These are phyloP conservation scores for Lenzites betulinus DNA, from an alignment of 768 basidiomycete genomes.

Conservation along the genomic window DNA sequence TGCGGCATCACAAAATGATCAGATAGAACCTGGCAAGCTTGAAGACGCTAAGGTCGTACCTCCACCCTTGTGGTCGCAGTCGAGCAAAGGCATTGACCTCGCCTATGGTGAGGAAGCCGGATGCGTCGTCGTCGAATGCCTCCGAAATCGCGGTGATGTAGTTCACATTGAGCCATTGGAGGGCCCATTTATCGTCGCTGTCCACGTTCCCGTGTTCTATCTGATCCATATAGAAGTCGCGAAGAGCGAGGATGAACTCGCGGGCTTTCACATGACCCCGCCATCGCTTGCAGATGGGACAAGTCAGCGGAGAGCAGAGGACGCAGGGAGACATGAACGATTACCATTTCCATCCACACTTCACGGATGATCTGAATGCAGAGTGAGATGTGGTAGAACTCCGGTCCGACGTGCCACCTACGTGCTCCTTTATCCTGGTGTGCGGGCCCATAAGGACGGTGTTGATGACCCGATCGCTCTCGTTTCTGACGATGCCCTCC, in stretches of 20 bases:
- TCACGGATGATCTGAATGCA: constrained; percentile 43
- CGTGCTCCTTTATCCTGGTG: constrained; percentile 43
- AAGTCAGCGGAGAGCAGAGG: not conserved
- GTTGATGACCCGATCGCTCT: constrained; percentile 41
- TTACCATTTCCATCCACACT: constrained; percentile 57
- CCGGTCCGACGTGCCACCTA: constrained; percentile 20
- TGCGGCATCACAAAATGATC: not conserved
- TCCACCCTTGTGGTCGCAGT: constrained; percentile 32
- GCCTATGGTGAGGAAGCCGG: constrained; percentile 35
- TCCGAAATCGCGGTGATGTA: constrained; percentile 31
- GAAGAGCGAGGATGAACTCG: constrained; percentile 32
- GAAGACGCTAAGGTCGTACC: constrained; percentile 18
- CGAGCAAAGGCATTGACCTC: constrained; percentile 37
- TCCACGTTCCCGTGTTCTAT: constrained; percentile 2
- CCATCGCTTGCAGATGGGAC: constrained; percentile 27
- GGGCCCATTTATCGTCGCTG: constrained; percentile 31
- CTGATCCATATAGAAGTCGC: constrained; percentile 34
- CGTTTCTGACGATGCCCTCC: constrained; percentile 31
- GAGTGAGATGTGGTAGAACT: not conserved
- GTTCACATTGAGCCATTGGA: constrained; percentile 26
- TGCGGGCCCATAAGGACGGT: constrained; percentile 45
- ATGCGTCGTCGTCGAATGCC: constrained; percentile 38
- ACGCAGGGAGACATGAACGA: not conserved
- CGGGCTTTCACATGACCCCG: constrained; percentile 32
- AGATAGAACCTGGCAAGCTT: not conserved